Base-by-base conservation (phyloP, 2,329 filamentous ascomycete genomes). In the Cladosporium halotolerans region DNA sequence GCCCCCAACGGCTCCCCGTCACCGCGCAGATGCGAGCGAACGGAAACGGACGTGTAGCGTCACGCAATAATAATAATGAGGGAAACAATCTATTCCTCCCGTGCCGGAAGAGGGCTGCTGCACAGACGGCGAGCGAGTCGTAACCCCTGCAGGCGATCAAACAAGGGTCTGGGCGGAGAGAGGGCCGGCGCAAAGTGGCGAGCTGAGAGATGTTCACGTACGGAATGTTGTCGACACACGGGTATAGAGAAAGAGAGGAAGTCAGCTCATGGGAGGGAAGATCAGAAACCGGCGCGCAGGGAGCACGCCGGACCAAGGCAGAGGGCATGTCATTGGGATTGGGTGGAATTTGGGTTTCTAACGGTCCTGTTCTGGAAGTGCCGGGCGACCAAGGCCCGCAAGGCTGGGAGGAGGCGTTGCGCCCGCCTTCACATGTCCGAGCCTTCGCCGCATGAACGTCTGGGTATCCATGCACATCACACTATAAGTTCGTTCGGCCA, bases 141-240 rank as follows among this genome's bases (percentile, higher is more conserved):
- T 14, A 9, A 51, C 48, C 48, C 48, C 40, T 51, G 48, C 33
- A 43, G 39, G 40, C 48, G 39, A 51, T 51, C 48, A 44, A 43
- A 51, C 48, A 18, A 51, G 48, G 47, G 31, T 50, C 39, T 36
- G 28, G 36, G 47, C 38, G 23, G 39, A n/a, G 14, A 7, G 23
- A 28, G 23, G 1, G 23, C 23, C 23, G 23, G 23, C 23, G 23
- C 23, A 28, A 28, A 28, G 23, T 28, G 23, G 23, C 23, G 23
- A 28, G 23, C 23, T 5, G 23, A 28, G 23, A 5, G 23, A 28
- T 28, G 23, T 7, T 28, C 5, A 28, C 5, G 23, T 28, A 7
- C 23, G 7, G 23, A 28, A 28, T 5, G 23, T 28, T 28, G 23
- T 28, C 23, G 23, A 28, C 2, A 28, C 7, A 28, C 23, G 7